phyloP scores from a whole-genome alignment of 306 rosid genomes.

The Hippophae tibetana region DNA sequence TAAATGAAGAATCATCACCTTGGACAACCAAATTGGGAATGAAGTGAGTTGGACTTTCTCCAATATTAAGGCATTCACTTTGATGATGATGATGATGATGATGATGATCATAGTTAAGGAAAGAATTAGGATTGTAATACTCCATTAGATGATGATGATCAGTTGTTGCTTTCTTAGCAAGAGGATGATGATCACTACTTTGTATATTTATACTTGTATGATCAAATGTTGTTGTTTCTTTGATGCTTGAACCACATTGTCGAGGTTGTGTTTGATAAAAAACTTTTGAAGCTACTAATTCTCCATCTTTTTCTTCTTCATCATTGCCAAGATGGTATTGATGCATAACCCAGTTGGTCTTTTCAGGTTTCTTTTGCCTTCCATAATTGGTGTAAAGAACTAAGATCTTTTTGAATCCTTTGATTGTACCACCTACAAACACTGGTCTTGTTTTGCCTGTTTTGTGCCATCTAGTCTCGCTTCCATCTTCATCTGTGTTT shows the following conservation, averaged over 20 bases:
- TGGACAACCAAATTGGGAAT: conserved; percentile 50
- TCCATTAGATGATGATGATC: conserved; percentile 19
- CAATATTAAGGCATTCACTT: conserved; percentile 24
- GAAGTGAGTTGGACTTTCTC: conserved; percentile 47
- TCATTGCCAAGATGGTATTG: conserved; percentile 76
- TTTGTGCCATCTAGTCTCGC: conserved; percentile 96
- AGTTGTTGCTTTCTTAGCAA: conserved; percentile 19
- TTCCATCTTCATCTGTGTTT: conserved; percentile 65
- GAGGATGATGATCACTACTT: conserved; percentile 5
- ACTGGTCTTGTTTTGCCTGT: conserved; percentile 86
- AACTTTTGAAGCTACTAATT: conserved; percentile 72
- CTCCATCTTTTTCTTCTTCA: conserved; percentile 90
- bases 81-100: not conserved
- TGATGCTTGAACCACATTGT: conserved; percentile 45
- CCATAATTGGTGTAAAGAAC: conserved; percentile 90
- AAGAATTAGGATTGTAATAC: conserved; percentile 29
- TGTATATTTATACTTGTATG: conserved; percentile 12
- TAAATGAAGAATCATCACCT: conserved; percentile 55
- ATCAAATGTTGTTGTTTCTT: conserved; percentile 32
- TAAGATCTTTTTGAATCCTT: conserved; percentile 82
- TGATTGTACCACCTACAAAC: conserved; percentile 25
- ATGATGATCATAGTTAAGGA: conserved; percentile 32
- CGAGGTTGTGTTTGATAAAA: conserved; percentile 88
- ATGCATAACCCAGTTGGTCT: conserved; percentile 94
- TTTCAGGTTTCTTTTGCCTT: conserved; percentile 62